These are phyloP conservation scores for Fragaria iinumae DNA, from an alignment of 306 rosid genomes.

Conservation along the genomic window DNA sequence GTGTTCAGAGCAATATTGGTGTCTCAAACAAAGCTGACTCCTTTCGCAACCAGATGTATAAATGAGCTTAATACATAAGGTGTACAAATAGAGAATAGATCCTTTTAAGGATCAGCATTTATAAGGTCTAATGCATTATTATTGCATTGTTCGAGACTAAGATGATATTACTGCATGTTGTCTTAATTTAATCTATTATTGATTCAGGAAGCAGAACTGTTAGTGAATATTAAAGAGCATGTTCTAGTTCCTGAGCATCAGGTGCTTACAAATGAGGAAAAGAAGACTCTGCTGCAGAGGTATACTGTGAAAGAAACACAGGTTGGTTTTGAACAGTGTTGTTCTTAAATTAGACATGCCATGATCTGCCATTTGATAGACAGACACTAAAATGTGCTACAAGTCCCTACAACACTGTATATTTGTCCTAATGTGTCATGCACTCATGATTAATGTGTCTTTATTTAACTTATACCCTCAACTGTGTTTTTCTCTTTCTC, in stretches of 20 bases:
- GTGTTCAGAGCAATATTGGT: conserved; percentile 66
- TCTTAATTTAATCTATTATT: not conserved
- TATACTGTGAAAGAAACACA: conserved; percentile 80
- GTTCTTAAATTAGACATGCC: not conserved
- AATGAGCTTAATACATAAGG: conserved; percentile 21
- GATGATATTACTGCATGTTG: not conserved
- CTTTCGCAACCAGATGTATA: conserved; percentile 42
- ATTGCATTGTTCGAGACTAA: not conserved
- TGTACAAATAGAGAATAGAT: not conserved
- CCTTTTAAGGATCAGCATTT: not conserved
- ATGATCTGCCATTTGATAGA: not conserved
- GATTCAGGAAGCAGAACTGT: conserved; percentile 72
- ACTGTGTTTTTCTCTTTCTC: not conserved
- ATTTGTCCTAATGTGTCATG: not conserved
- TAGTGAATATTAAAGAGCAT: conserved; percentile 62
- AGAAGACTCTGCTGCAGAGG: conserved; percentile 73
- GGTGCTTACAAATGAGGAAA: conserved; percentile 53
- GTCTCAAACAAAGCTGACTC: conserved; percentile 50
- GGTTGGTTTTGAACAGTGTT: conserved; percentile 34
- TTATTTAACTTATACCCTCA: not conserved
- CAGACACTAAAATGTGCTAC: not conserved
- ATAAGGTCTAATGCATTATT: not conserved
- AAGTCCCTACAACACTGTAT: not conserved
- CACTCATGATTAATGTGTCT: not conserved
- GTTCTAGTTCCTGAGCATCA: conserved; percentile 75